phyloP scores from a whole-genome alignment of 1,284 basidiomycete species.

The Austroboletus novae-zelandiae region DNA sequence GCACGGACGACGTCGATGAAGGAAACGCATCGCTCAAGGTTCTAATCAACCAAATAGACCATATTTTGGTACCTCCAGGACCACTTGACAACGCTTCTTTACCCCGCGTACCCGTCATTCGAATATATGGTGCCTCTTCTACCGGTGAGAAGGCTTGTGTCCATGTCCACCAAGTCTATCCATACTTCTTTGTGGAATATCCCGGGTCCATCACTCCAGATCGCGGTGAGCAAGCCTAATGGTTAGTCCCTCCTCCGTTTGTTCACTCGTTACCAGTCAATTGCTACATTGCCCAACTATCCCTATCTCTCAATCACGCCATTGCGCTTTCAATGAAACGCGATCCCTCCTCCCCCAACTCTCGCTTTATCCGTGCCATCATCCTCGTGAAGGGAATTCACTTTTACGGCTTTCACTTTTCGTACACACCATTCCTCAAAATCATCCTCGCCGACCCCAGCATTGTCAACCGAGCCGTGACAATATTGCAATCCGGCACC shows the following conservation, averaged over 20 bases:
- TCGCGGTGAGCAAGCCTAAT: constrained; percentile 40
- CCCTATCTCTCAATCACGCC: constrained; percentile 73
- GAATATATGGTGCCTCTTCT: constrained; percentile 86
- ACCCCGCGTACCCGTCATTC: constrained; percentile 72
- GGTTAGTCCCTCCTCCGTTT: neutral
- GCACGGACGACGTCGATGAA: neutral
- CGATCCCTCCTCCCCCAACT: constrained; percentile 52
- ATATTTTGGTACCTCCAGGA: constrained; percentile 54
- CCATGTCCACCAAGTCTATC: constrained; percentile 88
- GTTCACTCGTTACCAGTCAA: constrained; percentile 49
- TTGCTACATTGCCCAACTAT: constrained; percentile 63
- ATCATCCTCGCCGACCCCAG: constrained; percentile 76
- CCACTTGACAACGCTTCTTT: constrained; percentile 63
- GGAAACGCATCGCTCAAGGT: constrained; percentile 44
- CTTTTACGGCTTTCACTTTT: constrained; percentile 93
- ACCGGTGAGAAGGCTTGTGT: constrained; percentile 78
- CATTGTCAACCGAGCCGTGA: constrained; percentile 64
- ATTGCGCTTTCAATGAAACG: constrained; percentile 71
- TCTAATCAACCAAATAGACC: constrained; percentile 67
- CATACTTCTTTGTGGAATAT: constrained; percentile 79
- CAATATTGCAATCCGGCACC: constrained; percentile 77
- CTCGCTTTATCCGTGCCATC: constrained; percentile 67
- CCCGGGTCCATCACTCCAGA: constrained; percentile 52
- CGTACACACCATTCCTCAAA: constrained; percentile 89
- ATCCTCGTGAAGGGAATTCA: constrained; percentile 91